phyloP scores from a whole-genome alignment of 2,329 filamentous ascomycete genomes.

The Xylariaceae sp. region DNA sequence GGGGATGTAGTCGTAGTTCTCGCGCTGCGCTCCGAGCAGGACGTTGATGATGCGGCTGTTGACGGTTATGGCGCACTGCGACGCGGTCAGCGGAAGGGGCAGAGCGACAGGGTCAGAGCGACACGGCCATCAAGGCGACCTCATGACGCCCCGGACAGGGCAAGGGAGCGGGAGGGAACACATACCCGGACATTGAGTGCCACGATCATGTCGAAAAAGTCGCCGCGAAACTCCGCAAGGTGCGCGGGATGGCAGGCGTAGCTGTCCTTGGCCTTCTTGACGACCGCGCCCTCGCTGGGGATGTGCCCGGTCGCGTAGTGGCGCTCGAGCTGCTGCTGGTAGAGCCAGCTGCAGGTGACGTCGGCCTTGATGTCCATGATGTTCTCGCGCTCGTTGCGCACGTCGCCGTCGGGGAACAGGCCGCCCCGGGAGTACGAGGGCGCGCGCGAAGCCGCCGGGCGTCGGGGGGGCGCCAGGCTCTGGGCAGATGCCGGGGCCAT shows the following conservation, averaged over 20 bases:
- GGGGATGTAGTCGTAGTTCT: constrained; percentile 48
- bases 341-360: constrained; percentile 57
- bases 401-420: constrained; percentile 31
- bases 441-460: constrained; percentile 14
- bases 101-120: too few relatives aligned
- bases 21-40: constrained; percentile 38
- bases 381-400: constrained; percentile 35
- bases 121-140: constrained; percentile 10
- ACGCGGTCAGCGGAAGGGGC: too few relatives aligned
- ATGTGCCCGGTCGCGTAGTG: constrained; percentile 30
- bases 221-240: constrained; percentile 26
- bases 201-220: constrained; percentile 28
- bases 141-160: not conserved
- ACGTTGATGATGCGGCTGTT: constrained; percentile 57
- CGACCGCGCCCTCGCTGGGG: constrained; percentile 31
- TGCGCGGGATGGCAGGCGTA: constrained; percentile 33
- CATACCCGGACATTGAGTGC: constrained; percentile 32
- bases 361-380: constrained; percentile 49
- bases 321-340: constrained; percentile 51
- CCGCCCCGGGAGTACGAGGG: constrained; percentile 19
- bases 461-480: constrained; percentile 13
- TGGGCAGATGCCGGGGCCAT: constrained; percentile 11
- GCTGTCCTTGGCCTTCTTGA: constrained; percentile 30
- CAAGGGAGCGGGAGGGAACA: constrained; percentile 8
- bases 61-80: constrained; percentile 58